A percentile compares a stretch with the other conserved stretches of the same genome.
These are phyloP conservation scores for Geotrichum ghanense DNA, from an alignment of 805 yeast genomes.

Conservation along the genomic window DNA sequence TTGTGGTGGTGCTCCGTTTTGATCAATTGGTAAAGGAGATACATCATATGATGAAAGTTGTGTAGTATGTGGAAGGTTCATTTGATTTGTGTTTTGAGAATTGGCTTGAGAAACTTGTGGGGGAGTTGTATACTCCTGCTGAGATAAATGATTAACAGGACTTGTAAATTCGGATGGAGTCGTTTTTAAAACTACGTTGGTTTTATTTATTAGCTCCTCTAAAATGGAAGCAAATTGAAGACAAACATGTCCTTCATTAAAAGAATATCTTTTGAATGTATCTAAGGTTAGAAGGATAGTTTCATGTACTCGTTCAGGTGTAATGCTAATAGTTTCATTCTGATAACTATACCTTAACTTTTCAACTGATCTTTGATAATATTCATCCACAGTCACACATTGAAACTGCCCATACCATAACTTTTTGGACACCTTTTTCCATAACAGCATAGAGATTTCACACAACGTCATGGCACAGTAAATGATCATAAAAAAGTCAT, in stretches of 20 bases:
- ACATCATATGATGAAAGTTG: background rate
- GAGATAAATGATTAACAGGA: too few species aligned
- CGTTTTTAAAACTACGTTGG: background rate
- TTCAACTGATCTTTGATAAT: background rate
- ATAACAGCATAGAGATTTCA: background rate
- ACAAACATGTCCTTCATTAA: conserved; percentile 2
- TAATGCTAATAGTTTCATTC: background rate
- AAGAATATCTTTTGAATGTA: background rate
- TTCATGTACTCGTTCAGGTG: background rate
- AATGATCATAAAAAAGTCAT: conserved; percentile 1
- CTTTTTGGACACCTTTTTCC: background rate
- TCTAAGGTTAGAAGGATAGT: background rate
- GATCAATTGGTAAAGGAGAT: background rate
- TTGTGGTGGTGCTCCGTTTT: background rate
- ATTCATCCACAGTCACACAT: background rate
- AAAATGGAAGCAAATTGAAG: background rate
- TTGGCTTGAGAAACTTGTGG: background rate
- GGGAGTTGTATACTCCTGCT: too few species aligned
- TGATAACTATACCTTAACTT: background rate
- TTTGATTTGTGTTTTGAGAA: too few species aligned
- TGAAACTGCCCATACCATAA: background rate
- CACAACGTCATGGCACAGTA: conserved; percentile 1
- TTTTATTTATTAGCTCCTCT: background rate
- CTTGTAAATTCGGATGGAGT: background rate
- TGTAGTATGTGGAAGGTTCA: too few species aligned